Base-by-base conservation (phyloP, 1,284 basidiomycete species). In the Inonotus obliquus region DNA sequence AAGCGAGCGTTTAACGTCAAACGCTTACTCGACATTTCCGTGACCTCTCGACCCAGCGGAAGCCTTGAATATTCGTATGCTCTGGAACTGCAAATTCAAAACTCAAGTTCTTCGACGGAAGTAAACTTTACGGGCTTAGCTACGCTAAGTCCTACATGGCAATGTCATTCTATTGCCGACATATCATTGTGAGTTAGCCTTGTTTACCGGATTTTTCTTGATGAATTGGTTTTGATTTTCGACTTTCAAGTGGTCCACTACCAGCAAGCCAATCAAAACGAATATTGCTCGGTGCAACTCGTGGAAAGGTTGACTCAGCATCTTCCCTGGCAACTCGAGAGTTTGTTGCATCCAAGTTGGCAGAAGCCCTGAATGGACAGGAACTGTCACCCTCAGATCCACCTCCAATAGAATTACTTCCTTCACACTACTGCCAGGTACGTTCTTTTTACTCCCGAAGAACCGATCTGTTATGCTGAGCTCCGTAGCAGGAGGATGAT, bases 101-200 rank as follows among this genome's bases (percentile, higher is more conserved):
- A 88, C 68, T 62, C 76, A 3, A 69, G 72, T 35, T 14, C 45
- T 19, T 74, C 75, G 1, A 71, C 70, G n/a, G 67, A 75, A 29
- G 67, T 88, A n/a, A 67, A 72, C 27, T 64, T 92, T 6, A 76
- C 75, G 1, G 85, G 89, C 66, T 67, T 91, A 5, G 81, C 78
- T 13, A 79, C 81, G 14, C 65, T 90, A 54, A 90, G 91, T 68
- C 81, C 87, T 1, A 74, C 75, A 10, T 92, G 90, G 90, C 70
- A 72, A 41, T 85, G 82, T 66, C 69, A 67, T 4, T 19, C 54
- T 38, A 37, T 61, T 21, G 21, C 14, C 19, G n/a, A 51, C 21
- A 32, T 29, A n/a, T 37, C 54, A 17, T 57, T 47, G 60, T 61
- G 38, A 61, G 37, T 17, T n/a, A 49, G 27, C 11, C 14, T 4